Evolutionary conservation across 352 stramenopile species (phyloP).

Genomic region (Globisporangium yorkense): DNA sequence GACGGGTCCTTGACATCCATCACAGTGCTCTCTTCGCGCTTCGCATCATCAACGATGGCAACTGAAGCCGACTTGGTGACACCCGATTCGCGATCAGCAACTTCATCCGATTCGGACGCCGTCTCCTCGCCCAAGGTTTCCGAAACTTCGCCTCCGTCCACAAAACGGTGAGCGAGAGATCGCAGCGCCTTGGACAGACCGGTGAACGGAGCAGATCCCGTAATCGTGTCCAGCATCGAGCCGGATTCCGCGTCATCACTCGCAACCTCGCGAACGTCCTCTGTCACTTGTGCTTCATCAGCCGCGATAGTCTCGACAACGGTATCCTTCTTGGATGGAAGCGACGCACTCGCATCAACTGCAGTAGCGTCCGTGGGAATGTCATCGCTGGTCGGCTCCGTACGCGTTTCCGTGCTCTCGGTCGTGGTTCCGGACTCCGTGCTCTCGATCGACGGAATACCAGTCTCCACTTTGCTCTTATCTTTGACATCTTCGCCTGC

Average conservation of each 20-base stretch:
- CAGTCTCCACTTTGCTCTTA: not conserved
- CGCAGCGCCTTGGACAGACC: slow-evolving; percentile 15
- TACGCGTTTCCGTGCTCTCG: not conserved
- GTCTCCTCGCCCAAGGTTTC: not conserved
- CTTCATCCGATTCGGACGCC: not conserved
- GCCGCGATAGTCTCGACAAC: not conserved
- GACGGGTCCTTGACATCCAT: too few relatives aligned
- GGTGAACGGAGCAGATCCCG: slow-evolving; percentile 4
- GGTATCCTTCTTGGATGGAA: not conserved
- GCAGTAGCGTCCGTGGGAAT: not conserved
- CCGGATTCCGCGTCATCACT: not conserved
- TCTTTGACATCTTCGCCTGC: not conserved
- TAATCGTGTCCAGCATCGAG: slow-evolving; percentile 1
- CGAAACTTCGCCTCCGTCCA: slow-evolving; percentile 7
- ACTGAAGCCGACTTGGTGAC: not conserved
- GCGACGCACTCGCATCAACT: not conserved
- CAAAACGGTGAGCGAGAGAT: slow-evolving; percentile 9
- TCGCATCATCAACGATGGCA: not conserved
- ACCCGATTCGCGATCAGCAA: not conserved
- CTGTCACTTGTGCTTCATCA: not conserved
- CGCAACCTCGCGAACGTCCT: not conserved
- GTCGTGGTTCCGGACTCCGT: not conserved
- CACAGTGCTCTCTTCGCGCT: not conserved
- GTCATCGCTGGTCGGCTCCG: not conserved
- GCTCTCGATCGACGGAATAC: not conserved